These are phyloP conservation scores for Diaporthe humulicola DNA, from an alignment of 2,329 filamentous ascomycete genomes.

Conservation along the genomic window DNA sequence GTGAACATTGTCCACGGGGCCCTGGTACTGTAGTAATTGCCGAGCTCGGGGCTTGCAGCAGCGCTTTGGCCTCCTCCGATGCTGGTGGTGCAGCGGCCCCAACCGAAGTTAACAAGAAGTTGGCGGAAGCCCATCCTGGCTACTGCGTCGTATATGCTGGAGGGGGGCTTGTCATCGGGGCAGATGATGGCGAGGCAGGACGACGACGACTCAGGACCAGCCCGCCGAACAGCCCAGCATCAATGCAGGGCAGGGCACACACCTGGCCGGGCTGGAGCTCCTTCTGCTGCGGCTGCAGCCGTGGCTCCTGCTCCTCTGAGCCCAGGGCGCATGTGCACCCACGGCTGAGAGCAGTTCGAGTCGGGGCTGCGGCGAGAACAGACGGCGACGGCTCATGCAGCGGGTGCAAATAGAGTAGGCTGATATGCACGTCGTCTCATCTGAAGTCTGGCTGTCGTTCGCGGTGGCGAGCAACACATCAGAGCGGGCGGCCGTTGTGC, in stretches of 20 bases:
- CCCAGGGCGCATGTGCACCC: neutral
- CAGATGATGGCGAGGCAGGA: constrained; percentile 1
- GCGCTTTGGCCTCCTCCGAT: constrained; percentile 25
- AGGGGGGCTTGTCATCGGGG: neutral
- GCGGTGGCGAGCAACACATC: constrained; percentile 23
- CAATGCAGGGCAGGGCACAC: constrained; percentile 3
- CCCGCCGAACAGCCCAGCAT: neutral
- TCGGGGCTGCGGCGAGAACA: constrained; percentile 22
- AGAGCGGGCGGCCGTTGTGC: constrained; percentile 18
- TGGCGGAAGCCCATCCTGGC: constrained; percentile 17
- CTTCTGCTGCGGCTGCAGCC: neutral
- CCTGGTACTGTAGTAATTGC: neutral
- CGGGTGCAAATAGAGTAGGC: neutral
- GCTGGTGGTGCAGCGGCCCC: constrained; percentile 12
- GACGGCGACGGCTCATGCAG: constrained; percentile 14
- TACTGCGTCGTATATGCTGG: neutral
- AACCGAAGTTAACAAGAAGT: constrained; percentile 7
- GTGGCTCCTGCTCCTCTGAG: neutral
- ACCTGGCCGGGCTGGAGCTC: neutral
- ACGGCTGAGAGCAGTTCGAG: constrained; percentile 12
- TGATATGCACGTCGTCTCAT: constrained; percentile 30
- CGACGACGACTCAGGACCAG: constrained; percentile 17
- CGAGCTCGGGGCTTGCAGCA: neutral
- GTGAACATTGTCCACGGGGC: neutral
- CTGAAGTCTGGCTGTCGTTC: constrained; percentile 26